Base-by-base conservation (phyloP, 305 asterid species). In the Solanum hybrid region DNA sequence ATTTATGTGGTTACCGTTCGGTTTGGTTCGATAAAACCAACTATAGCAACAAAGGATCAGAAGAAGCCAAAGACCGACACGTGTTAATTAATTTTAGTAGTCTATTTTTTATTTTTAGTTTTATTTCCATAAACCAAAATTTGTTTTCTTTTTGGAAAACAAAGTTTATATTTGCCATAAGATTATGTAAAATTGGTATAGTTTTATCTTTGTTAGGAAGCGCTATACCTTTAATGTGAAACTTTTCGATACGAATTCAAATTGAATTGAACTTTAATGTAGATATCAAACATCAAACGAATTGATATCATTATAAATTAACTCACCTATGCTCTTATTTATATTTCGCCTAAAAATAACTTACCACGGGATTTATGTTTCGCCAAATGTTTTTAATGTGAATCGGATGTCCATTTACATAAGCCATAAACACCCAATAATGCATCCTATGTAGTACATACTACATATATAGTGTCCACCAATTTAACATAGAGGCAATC, bases 1-100 rank as follows among this genome's bases (percentile, higher is more conserved):
- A 80, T 84, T 78, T 85, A 24, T 76, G 90, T 89, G 37, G 90
- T 91, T 90, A 87, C 72, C 90, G 72, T 69, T 75, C 16, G 37
- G 77, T 75, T 82, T 69, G 78, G 86, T 26, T 71, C 78, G 16
- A 89, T 84, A 29, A 72, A 46, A 46, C 31, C 80, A 42, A 85
- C 40, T 29, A 7, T 1, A 4, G 36, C 86, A 40, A 40, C 14
- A 81, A 40, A 42, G 71, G 86, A 81, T 81, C 26, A 40, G 24
- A 26, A 80, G n/a, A 26, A 14, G 36, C 34, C 66, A 14, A 29
- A 42, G 17, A 82, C 24, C 14, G 31, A 84, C 42, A 84, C 87
- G 75, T 84, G 42, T 51, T 27, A 7, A 80, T 31, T 27, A 7
- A 79, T 79, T 78, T 78, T 37, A n/a, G 7, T 22, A 7, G 1